Base-by-base conservation (phyloP, 1,284 basidiomycete genomes). In the Leccinum fallax region DNA sequence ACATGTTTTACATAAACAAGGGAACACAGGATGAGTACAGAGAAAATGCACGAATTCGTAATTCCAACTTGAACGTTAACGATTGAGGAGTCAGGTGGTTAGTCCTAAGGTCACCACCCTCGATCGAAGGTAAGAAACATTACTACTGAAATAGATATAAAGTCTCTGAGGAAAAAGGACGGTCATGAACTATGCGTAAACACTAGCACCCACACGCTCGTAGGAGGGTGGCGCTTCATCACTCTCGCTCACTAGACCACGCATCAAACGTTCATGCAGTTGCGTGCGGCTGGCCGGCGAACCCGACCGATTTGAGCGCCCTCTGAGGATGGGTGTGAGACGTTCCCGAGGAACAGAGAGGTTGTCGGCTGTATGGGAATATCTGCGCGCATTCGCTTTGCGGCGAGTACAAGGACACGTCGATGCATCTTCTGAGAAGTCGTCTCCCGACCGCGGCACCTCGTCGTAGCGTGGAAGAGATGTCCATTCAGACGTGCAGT, bases 401-500 rank as follows among this genome's bases (percentile, higher is more conserved):
- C 24, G 61, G 49, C 58, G 65, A 32, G 65, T 30, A 13, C 85
- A 85, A 2, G 83, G 83, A 64, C 85, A 86, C 7, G 65, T 74
- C 4, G 76, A 77, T 3, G 72, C 65, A 24, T 79, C 71, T 28
- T 74, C 67, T 0, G 65, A 63, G 5, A 70, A 65, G 51, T 78
- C 77, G 1, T 16, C 30, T 19, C 78, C 74, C 58, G 80, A 77
- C 10, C 26, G 53, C 5, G 51, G 40, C 9, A 75, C 74, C 60
- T 81, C 80, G 2, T 85, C 79, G 66, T 93, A 92, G 2, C 81
- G 83, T 3, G 93, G 93, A 8, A 96, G 85, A 0, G 87, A 82
- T 61, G 84, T 88, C 84, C 86, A 91, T 63, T 93, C 86, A 0
- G 87, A 82, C 67, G 92, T 90, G 71, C 93, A 94, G 21, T 88